Evolutionary conservation across 345 rosid genomes (phyloP).

Genomic region (Eucalyptus paniculata): DNA sequence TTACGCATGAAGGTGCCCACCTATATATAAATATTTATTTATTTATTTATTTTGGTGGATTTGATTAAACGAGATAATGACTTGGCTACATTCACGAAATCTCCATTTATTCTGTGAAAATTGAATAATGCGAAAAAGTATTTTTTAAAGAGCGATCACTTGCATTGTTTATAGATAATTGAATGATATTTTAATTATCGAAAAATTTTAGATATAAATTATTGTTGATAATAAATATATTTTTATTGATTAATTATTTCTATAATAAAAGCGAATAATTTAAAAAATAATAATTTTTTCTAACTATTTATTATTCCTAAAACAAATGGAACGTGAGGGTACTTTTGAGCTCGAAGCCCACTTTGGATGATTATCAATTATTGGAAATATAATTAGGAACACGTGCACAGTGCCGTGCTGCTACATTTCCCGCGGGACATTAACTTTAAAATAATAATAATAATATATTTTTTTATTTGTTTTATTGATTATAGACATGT

Average conservation of each 20-base stretch:
- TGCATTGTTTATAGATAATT: background rate
- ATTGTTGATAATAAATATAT: no score
- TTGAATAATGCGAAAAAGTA: rapidly evolving
- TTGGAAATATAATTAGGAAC: background rate
- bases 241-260: no score
- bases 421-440: background rate
- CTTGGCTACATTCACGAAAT: rapidly evolving
- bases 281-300: rapidly evolving
- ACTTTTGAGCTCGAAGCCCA: background rate
- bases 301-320: background rate
- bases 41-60: background rate
- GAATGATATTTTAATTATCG: rapidly evolving
- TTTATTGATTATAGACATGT: background rate
- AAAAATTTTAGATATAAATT: background rate
- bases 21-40: background rate
- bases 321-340: background rate
- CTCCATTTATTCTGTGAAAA: rapidly evolving
- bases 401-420: background rate
- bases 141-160: rapidly evolving
- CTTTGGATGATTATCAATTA: background rate
- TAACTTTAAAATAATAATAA: no score
- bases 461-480: background rate
- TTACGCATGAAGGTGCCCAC: background rate
- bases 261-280: no score
- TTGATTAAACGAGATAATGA: background rate